Percentiles rank a stretch among this genome's conserved stretches.
These are phyloP conservation scores for Ustilago loliicola DNA, from an alignment of 1,284 basidiomycete species.

Conservation along the genomic window DNA sequence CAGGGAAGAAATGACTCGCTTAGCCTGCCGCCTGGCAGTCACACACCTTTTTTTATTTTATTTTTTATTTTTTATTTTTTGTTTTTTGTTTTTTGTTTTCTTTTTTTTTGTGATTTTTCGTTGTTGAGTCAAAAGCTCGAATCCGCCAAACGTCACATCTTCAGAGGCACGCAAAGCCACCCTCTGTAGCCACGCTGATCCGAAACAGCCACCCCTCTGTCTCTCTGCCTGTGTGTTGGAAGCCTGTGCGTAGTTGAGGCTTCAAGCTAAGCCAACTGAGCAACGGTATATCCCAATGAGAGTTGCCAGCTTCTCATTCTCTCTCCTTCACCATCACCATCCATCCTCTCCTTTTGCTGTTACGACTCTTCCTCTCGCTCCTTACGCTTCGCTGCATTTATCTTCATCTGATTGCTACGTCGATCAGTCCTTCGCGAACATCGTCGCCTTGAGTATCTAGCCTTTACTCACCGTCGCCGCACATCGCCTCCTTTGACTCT, in stretches of 20 bases:
- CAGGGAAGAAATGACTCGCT: slow-evolving; percentile 16
- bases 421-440: slow-evolving; percentile 24
- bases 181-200: neutral
- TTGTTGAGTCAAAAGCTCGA: neutral
- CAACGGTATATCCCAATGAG: slow-evolving; percentile 12
- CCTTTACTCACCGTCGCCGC: slow-evolving; percentile 52
- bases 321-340: slow-evolving; percentile 22
- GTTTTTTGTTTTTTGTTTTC: neutral
- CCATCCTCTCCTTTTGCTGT: slow-evolving; percentile 22
- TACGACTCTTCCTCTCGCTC: slow-evolving; percentile 2
- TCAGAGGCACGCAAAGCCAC: neutral
- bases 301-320: neutral
- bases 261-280: neutral
- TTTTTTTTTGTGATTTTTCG: neutral
- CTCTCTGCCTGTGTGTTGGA: neutral
- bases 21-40: neutral
- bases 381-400: slow-evolving; percentile 6
- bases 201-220: neutral
- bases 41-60: slow-evolving; percentile 1
- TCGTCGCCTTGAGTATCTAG: slow-evolving; percentile 51
- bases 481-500: slow-evolving; percentile 20
- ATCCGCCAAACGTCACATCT: neutral
- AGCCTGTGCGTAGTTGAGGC: slow-evolving; percentile 8
- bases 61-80: neutral
- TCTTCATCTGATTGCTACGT: slow-evolving; percentile 15